Evolutionary conservation across 768 basidiomycete genomes (phyloP).

Genomic region (Kondoa malvinella): DNA sequence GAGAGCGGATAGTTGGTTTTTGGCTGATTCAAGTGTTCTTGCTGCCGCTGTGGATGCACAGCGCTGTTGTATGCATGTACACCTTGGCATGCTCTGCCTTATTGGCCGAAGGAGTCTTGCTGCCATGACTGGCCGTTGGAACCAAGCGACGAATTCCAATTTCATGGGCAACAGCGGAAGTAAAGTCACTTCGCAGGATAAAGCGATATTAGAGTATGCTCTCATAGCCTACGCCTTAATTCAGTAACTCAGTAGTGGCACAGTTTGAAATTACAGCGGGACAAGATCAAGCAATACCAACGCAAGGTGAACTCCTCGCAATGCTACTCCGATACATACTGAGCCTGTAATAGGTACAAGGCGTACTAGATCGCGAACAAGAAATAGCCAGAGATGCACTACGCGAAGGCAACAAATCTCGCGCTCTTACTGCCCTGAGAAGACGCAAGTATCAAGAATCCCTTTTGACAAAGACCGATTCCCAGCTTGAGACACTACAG

Average conservation of each 20-base stretch:
- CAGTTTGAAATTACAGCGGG: conserved; percentile 88
- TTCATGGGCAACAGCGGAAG: background rate
- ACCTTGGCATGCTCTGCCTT: too few species aligned
- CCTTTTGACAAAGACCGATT: conserved; percentile 70
- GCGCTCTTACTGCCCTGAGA: conserved; percentile 71
- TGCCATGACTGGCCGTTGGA: too few species aligned
- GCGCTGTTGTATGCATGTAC: too few species aligned
- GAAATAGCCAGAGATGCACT: conserved; percentile 74
- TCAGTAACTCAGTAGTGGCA: too few species aligned
- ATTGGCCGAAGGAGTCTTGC: too few species aligned
- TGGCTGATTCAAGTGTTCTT: too few species aligned
- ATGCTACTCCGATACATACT: background rate
- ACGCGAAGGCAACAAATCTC: conserved; percentile 61
- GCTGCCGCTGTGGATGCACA: too few species aligned
- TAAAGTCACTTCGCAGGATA: conserved; percentile 67
- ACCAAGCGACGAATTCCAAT: too few species aligned
- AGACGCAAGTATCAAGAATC: conserved; percentile 86
- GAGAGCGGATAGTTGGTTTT: background rate
- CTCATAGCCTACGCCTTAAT: conserved; percentile 17
- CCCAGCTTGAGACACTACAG: conserved; percentile 72
- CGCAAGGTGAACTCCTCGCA: conserved; percentile 45
- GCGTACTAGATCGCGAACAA: conserved; percentile 67
- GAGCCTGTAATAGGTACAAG: conserved; percentile 51
- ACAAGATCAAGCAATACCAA: conserved; percentile 91
- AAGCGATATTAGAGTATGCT: conserved; percentile 83